Conservation (phyloP, 2,329 filamentous ascomycete genomes). For the Pyricularia pennisetigena region DNA sequence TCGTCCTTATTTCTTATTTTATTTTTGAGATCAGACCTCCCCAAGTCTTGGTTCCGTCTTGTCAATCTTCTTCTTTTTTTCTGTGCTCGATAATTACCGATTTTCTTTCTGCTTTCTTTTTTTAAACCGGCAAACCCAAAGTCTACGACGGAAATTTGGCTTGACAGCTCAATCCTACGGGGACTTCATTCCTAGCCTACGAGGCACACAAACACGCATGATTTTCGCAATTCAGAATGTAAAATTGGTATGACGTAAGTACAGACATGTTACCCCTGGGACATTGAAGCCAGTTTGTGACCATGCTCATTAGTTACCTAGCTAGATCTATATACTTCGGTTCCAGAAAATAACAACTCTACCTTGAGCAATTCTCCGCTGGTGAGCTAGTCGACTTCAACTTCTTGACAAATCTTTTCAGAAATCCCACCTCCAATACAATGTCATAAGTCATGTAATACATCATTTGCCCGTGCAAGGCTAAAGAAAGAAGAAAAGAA, state of each 20-base stretch:
- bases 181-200: not conserved
- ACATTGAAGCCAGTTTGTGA: not conserved
- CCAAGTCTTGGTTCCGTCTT: too few species aligned
- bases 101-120: too few species aligned
- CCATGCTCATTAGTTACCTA: too few species aligned
- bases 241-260: not conserved
- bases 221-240: not conserved
- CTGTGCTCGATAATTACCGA: too few species aligned
- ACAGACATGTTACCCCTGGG: not conserved
- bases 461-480: not conserved
- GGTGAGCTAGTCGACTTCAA: not conserved
- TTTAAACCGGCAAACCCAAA: too few species aligned
- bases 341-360: not conserved
- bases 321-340: not conserved
- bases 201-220: not conserved
- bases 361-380: not conserved
- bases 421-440: not conserved
- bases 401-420: not conserved
- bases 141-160: too few species aligned
- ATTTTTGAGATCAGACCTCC: too few species aligned
- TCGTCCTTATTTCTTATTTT: too few species aligned
- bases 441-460: not conserved
- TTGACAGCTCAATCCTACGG: too few species aligned
- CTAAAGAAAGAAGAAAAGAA: not conserved
- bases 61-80: too few species aligned